phyloP scores from a whole-genome alignment of 2,329 filamentous ascomycete genomes.

The Gnomoniopsis sp. region DNA sequence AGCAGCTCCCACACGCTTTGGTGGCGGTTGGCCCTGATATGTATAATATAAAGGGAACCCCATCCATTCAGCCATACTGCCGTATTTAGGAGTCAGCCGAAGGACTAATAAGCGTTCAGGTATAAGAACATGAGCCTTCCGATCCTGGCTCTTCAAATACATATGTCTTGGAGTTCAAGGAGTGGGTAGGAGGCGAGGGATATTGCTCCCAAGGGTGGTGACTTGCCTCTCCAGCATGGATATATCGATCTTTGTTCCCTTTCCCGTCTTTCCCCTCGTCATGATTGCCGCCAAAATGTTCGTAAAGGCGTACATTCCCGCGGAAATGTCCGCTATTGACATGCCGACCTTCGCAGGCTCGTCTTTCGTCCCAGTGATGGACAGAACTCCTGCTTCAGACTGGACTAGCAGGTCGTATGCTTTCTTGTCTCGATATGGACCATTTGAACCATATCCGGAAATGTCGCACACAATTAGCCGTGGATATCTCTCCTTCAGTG shows the following conservation, averaged over 20 bases:
- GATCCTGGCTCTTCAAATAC: too few species aligned
- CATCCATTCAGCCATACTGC: slow-evolving; percentile 56
- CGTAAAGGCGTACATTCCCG: slow-evolving; percentile 49
- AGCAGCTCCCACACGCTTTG: slow-evolving; percentile 44
- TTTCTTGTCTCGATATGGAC: slow-evolving; percentile 51
- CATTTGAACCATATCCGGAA: slow-evolving; percentile 48
- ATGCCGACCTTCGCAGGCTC: slow-evolving; percentile 49
- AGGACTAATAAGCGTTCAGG: too few species aligned
- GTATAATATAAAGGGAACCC: slow-evolving; percentile 53
- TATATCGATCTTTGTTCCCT: slow-evolving; percentile 49
- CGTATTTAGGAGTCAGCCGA: too few species aligned
- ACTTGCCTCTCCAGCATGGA: slow-evolving; percentile 49
- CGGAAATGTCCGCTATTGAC: slow-evolving; percentile 52
- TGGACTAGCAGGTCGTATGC: slow-evolving; percentile 54
- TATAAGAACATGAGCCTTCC: too few species aligned
- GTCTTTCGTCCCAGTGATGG: slow-evolving; percentile 42
- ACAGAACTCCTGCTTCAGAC: slow-evolving; percentile 50
- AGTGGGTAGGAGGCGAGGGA: too few species aligned
- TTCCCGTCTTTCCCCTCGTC: slow-evolving; percentile 44
- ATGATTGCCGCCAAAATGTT: slow-evolving; percentile 49
- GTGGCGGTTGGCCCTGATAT: slow-evolving; percentile 39
- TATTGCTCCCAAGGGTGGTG: too few species aligned
- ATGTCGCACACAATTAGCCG: slow-evolving; percentile 52
- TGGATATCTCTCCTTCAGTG: slow-evolving; percentile 37
- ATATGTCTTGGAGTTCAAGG: too few species aligned